Percentiles rank a stretch among this genome's conserved stretches.
These are phyloP conservation scores for Ampelomyces quisqualis DNA, from an alignment of 2,329 filamentous ascomycete genomes.

Conservation along the genomic window DNA sequence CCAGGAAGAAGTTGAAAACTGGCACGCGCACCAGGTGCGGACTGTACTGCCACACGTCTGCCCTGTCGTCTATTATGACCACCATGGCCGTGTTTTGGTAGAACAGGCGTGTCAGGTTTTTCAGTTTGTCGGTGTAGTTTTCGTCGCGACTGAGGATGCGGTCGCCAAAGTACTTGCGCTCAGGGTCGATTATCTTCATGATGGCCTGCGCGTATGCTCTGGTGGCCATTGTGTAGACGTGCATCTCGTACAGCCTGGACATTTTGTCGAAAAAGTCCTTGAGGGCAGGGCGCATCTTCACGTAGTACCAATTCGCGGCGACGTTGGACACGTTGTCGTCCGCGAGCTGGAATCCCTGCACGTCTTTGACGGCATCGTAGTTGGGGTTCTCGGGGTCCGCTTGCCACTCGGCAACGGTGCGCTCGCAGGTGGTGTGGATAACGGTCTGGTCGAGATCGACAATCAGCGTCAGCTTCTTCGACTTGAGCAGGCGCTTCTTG, in stretches of 20 bases:
- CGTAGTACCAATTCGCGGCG: slow-evolving; percentile 75
- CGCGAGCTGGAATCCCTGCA: slow-evolving; percentile 81
- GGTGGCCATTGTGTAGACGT: slow-evolving; percentile 99
- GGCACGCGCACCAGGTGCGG: slow-evolving; percentile 92
- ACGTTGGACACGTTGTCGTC: slow-evolving; percentile 61
- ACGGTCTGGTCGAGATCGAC: slow-evolving; percentile 98
- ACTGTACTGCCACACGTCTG: slow-evolving; percentile 94
- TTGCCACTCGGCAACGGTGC: slow-evolving; percentile 95
- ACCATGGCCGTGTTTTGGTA: slow-evolving; percentile 99
- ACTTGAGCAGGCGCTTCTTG: slow-evolving; percentile 76
- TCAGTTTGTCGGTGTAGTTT: slow-evolving; percentile 88
- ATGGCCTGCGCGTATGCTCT: slow-evolving; percentile 93
- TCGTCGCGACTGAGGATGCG: slow-evolving; percentile 95
- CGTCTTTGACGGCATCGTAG: slow-evolving; percentile 84
- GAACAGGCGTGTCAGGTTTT: slow-evolving; percentile 87
- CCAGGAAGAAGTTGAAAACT: slow-evolving; percentile 96
- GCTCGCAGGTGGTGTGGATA: slow-evolving; percentile 96
- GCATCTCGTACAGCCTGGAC: slow-evolving; percentile 82
- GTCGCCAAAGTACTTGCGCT: slow-evolving; percentile 86
- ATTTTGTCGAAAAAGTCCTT: slow-evolving; percentile 76
- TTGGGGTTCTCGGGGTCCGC: slow-evolving; percentile 85
- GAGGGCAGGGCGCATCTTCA: slow-evolving; percentile 91
- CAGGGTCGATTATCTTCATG: slow-evolving; percentile 87
- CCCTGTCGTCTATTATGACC: slow-evolving; percentile 95
- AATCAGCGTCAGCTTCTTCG: slow-evolving; percentile 85